phyloP scores from a whole-genome alignment of 2,329 filamentous ascomycete species.

The Calonectria henricotiae region DNA sequence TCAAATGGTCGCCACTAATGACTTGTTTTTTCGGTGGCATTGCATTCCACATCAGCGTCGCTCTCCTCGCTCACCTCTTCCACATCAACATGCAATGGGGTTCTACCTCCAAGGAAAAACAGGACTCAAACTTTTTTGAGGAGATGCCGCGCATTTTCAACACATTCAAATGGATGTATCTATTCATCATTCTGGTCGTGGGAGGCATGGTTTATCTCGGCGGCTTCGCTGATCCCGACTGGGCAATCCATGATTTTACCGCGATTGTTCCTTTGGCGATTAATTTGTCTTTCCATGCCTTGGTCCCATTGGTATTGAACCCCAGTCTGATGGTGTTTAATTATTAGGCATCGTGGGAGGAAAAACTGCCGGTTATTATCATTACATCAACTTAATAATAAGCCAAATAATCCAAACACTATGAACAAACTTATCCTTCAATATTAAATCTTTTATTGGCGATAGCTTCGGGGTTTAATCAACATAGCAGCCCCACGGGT shows the following conservation, averaged over 20 bases:
- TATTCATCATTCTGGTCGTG: slow-evolving; percentile 66
- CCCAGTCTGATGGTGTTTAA: slow-evolving; percentile 34
- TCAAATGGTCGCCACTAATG: slow-evolving; percentile 75
- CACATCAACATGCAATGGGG: slow-evolving; percentile 67
- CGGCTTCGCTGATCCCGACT: slow-evolving; percentile 66
- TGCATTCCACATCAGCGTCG: slow-evolving; percentile 61
- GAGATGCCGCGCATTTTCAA: slow-evolving; percentile 71
- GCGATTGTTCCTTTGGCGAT: slow-evolving; percentile 73
- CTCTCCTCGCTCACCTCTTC: slow-evolving; percentile 63
- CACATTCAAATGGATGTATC: slow-evolving; percentile 69
- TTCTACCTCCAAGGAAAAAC: slow-evolving; percentile 73
- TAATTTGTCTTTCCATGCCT: slow-evolving; percentile 61
- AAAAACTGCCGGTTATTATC: too few species aligned
- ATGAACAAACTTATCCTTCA: too few species aligned
- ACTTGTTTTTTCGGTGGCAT: slow-evolving; percentile 64
- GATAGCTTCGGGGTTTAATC: too few species aligned
- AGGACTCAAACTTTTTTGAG: slow-evolving; percentile 71
- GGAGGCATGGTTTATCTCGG: slow-evolving; percentile 67
- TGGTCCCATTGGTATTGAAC: slow-evolving; percentile 25
- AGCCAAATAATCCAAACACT: too few species aligned
- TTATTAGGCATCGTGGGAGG: slow-evolving; percentile 2
- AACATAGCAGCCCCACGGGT: too few species aligned
- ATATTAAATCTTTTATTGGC: too few species aligned
- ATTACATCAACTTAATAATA: too few species aligned
- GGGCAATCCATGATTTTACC: slow-evolving; percentile 72